Evolutionary conservation across 257 asterid species (phyloP), one percentile per base, ranked within the genome.

Genomic region (Oldenlandia corymbosa): DNA sequence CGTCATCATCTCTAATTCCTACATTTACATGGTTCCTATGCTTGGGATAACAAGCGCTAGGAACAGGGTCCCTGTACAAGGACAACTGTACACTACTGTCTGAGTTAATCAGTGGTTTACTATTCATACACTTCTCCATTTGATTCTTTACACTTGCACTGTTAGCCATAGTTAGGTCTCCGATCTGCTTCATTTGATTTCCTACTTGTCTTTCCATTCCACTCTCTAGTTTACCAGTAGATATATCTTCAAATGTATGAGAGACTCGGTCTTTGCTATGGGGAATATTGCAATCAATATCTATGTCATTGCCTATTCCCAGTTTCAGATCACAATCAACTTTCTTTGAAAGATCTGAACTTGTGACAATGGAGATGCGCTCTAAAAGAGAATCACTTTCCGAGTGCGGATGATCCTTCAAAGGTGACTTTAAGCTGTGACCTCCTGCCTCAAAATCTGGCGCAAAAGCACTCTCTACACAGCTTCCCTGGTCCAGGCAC

Each of bases 1-100:
- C 96, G 80, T 84, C 97, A 81, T 90, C 97, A 86, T 90, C 95
- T 79, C 94, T 93, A 93, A 73, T 77, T 75, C 94, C 97, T 93
- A 93, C 71, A 60, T 90, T 83, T 83, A 93, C 95, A 85, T 64
- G 73, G 62, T 71, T 79, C 86, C 86, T 74, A 66, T 57, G 94
- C 87, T 84, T 89, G 58, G 74, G 83, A 73, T 78, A 65, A 53
- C 77, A 72, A 82, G 84, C 81, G 66, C 67, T 76, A 70, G 78
- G 76, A 80, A 80, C 47, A 64, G 77, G 78, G 68, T 82, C 85
- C 83, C 94, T 90, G 72, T 84, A 78, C 83, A 81, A 78, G 79
- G 93, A 84, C 69, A 87, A 73, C 88, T 85, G 84, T 87, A 93
- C 99, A 90, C 88, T 85, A 81, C 77, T 73, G 59, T 74, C 90